Percentiles rank a stretch among this genome's conserved stretches.
phyloP scores from a whole-genome alignment of 768 basidiomycete species.

The Lentinus brumalis region DNA sequence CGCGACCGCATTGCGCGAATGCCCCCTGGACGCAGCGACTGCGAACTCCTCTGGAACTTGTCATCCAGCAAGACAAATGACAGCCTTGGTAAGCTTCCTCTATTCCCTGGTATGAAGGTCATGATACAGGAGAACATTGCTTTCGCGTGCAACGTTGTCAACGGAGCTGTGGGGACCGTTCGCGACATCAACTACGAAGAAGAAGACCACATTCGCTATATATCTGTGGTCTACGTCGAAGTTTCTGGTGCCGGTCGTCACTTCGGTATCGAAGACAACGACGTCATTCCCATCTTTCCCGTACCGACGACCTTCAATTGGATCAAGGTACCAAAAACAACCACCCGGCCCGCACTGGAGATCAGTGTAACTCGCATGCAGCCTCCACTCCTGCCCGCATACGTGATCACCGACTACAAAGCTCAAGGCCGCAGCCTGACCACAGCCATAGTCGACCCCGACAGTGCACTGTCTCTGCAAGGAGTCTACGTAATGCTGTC shows the following conservation, averaged over 20 bases:
- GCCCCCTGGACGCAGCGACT: neutral
- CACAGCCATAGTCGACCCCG: constrained; percentile 28
- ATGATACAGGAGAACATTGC: constrained; percentile 22
- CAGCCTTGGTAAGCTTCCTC: constrained; percentile 6
- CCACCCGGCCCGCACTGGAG: neutral
- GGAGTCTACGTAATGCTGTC: constrained; percentile 35
- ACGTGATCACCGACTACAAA: constrained; percentile 33
- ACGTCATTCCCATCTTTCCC: neutral
- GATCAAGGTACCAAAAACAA: neutral
- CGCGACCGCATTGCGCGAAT: neutral
- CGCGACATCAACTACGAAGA: constrained; percentile 4
- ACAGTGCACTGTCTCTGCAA: constrained; percentile 16
- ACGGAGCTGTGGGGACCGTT: constrained; percentile 18
- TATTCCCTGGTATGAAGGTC: constrained; percentile 27
- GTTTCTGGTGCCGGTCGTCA: neutral
- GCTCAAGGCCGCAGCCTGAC: constrained; percentile 29
- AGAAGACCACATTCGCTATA: neutral
- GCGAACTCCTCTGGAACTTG: neutral
- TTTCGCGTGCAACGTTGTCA: constrained; percentile 12
- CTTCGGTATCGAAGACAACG: neutral
- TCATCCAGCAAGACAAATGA: neutral
- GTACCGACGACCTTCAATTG: neutral
- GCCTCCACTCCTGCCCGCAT: constrained; percentile 30
- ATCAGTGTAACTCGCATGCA: constrained; percentile 7
- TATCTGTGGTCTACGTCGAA: neutral